Evolutionary conservation across 2,329 filamentous ascomycete genomes (phyloP).

Genomic region (Metarhizium album): DNA sequence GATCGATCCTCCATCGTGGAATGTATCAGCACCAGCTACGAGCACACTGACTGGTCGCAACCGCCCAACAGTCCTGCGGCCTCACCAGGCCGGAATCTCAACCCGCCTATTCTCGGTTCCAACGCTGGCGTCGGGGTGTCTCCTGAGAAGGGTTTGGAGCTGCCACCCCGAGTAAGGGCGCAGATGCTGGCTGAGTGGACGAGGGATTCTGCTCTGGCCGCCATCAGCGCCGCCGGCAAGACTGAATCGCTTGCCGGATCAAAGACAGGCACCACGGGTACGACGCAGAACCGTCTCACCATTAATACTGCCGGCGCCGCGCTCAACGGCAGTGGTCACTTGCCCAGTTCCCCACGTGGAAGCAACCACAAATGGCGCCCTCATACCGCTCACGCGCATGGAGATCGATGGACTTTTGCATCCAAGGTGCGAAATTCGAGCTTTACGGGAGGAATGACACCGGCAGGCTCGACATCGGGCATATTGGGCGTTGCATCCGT

Average conservation of each 20-base stretch:
- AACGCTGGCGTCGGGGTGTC: conserved; percentile 29
- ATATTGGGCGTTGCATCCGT: conserved; percentile 47
- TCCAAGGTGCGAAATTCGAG: conserved; percentile 43
- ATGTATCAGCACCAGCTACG: conserved; percentile 62
- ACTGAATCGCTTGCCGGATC: conserved; percentile 69
- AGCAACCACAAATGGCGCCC: conserved; percentile 41
- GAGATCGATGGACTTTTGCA: conserved; percentile 22
- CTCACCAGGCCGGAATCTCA: conserved; percentile 56
- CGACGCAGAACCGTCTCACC: conserved; percentile 44
- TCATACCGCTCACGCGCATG: conserved; percentile 31
- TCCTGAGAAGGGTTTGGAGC: conserved; percentile 34
- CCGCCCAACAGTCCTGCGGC: conserved; percentile 59
- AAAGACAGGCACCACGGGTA: conserved; percentile 48
- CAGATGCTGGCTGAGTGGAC: conserved; percentile 74
- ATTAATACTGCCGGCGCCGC: conserved; percentile 30
- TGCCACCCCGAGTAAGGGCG: conserved; percentile 59
- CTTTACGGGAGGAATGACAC: conserved; percentile 39
- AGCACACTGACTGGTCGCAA: conserved; percentile 45
- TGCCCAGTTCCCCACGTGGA: conserved; percentile 34
- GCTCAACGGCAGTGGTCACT: conserved; percentile 29
- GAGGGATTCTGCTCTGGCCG: conserved; percentile 59
- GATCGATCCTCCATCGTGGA: conserved; percentile 62
- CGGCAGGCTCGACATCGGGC: conserved; percentile 30
- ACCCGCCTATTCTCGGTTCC: conserved; percentile 48
- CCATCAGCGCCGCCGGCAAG: conserved; percentile 57